Conservation (phyloP, 2,329 filamentous ascomycete species). For the Penicillium olsonii region DNA sequence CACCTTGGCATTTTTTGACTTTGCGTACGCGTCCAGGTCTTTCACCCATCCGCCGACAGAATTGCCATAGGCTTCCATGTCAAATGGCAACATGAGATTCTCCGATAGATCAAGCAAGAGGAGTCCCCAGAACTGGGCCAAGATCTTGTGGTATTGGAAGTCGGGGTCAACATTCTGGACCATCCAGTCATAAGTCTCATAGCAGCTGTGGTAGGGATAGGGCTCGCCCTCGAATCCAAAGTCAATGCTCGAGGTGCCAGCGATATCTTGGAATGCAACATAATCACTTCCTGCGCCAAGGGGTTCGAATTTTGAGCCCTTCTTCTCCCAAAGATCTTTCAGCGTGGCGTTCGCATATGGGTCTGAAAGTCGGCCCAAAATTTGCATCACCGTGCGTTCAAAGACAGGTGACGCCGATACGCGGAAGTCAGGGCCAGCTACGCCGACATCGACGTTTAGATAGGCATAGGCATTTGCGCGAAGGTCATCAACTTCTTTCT, state of each 20-base stretch:
- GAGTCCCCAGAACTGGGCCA: constrained; percentile 78
- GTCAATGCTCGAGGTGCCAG: constrained; percentile 84
- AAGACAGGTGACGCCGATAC: constrained; percentile 82
- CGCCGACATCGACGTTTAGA: constrained; percentile 83
- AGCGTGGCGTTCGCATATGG: constrained; percentile 72
- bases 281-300: constrained; percentile 79
- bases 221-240: constrained; percentile 71
- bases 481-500: constrained; percentile 74
- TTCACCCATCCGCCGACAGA: constrained; percentile 66
- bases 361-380: constrained; percentile 73
- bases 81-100: constrained; percentile 77
- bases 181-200: constrained; percentile 90
- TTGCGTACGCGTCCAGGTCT: constrained; percentile 66
- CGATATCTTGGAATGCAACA: constrained; percentile 87
- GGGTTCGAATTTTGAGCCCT: constrained; percentile 61
- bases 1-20: constrained; percentile 55
- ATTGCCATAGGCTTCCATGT: constrained; percentile 71
- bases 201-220: constrained; percentile 78
- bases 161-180: constrained; percentile 74
- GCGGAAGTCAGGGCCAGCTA: constrained; percentile 72
- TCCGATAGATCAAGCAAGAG: constrained; percentile 85
- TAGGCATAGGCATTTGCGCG: constrained; percentile 79
- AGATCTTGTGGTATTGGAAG: constrained; percentile 75
- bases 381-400: constrained; percentile 68
- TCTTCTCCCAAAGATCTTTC: constrained; percentile 71